phyloP scores from a whole-genome alignment of 148 eudicot genomes.

The Arbutus unedo region DNA sequence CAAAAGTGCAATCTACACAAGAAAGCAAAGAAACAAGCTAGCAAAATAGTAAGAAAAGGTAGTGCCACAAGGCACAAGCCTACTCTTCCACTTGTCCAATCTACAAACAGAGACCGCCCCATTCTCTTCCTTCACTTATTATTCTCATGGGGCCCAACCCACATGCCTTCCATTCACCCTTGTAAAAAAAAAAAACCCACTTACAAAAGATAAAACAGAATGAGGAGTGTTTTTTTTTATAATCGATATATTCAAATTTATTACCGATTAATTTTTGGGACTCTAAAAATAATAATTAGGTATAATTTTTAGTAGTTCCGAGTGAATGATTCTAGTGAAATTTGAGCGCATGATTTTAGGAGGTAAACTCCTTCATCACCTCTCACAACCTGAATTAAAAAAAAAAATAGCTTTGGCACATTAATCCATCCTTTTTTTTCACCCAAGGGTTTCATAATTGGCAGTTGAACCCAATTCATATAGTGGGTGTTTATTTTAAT shows the following conservation, averaged over 20 bases:
- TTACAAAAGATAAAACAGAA: neutral
- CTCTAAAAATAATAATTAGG: too few relatives aligned
- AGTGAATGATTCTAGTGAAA: too few relatives aligned
- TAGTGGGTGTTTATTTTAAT: neutral
- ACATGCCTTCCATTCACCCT: constrained; percentile 14
- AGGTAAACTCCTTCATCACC: too few relatives aligned
- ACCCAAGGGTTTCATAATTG: neutral
- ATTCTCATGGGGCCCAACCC: constrained; percentile 11
- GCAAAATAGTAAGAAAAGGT: neutral
- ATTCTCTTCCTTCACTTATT: constrained; percentile 7
- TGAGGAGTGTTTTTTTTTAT: too few relatives aligned
- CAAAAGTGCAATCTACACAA: neutral
- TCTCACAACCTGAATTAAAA: too few relatives aligned
- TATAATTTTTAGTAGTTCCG: too few relatives aligned
- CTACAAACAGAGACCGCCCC: neutral
- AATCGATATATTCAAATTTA: too few relatives aligned
- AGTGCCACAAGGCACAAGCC: neutral
- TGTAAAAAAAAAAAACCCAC: neutral
- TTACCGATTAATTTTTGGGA: too few relatives aligned
- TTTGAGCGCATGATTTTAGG: too few relatives aligned
- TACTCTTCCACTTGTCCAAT: neutral
- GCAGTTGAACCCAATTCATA: neutral
- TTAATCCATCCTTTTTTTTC: neutral
- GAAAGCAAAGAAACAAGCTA: neutral
- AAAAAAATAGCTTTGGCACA: too few relatives aligned